Evolutionary conservation across 495 filamentous ascomycete species (phyloP), one percentile per base, ranked within the genome.

Genomic region (Hypoxylon lienhwacheense): DNA sequence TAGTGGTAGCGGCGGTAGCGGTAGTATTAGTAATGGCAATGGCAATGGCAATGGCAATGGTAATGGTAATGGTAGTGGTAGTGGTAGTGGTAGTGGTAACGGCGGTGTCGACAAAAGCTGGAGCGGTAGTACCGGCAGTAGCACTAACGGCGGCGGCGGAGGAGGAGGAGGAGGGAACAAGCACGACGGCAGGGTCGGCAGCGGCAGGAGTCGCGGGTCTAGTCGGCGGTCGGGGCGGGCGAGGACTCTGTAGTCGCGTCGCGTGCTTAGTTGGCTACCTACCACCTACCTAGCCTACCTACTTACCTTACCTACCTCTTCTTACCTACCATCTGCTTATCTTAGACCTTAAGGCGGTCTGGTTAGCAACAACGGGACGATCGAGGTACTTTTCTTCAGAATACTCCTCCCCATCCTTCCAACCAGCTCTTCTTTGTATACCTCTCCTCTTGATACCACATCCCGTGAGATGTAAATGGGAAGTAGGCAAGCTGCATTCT

Each of bases 211-310:
- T 28, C 24, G 10, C 11, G 22, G 1, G 19, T 24, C 20, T 25
- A 48, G 37, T 12, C 43, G 22, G 15, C 55, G 11, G 31, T n/a
- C 19, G 39, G 39, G 10, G 19, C 43, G 56, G 32, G 46, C 56
- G 37, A 37, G 44, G 26, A 60, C 56, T 15, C 36, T 60, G 45
- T 60, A 48, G 16, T 4, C 5, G 10, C 15, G 5, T 24, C 17
- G 19, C 11, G 1, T 16, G n/a, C 10, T 20, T 32, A 17, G 17
- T 2, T 36, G 16, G 16, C 22, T 22, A n/a, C n/a, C n/a, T n/a
- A n/a, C n/a, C n/a, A n/a, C n/a, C n/a, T n/a, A n/a, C n/a, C n/a
- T n/a, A n/a, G n/a, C n/a, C n/a, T n/a, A n/a, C n/a, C n/a, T n/a
- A n/a, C n/a, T n/a, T n/a, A n/a, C n/a, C n/a, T n/a, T n/a, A n/a